Percentiles rank a stretch among this genome's conserved stretches.
These are phyloP conservation scores for Kazachstania martiniae DNA, from an alignment of 805 yeast genomes.

Conservation along the genomic window DNA sequence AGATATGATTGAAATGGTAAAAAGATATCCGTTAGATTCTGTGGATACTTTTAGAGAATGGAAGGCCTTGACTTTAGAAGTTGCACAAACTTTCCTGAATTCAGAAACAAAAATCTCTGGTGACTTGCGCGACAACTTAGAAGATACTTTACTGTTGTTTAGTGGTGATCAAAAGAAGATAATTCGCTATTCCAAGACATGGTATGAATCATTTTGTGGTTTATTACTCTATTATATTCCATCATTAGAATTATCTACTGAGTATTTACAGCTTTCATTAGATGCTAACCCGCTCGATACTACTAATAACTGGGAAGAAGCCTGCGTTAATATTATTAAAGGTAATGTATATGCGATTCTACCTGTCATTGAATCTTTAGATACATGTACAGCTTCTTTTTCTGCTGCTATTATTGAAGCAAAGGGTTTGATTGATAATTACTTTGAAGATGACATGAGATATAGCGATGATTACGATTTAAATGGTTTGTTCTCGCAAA, in stretches of 20 bases:
- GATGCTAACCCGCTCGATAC: constrained; percentile 28
- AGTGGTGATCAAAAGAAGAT: constrained; percentile 37
- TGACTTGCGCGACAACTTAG: constrained; percentile 23
- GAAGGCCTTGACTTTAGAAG: constrained; percentile 25
- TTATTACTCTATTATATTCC: constrained; percentile 54
- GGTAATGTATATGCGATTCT: constrained; percentile 48
- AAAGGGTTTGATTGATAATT: constrained; percentile 43
- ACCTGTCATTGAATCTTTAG: constrained; percentile 47
- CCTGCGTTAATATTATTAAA: constrained; percentile 45
- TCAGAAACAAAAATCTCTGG: constrained; percentile 16
- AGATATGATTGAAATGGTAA: constrained; percentile 27
- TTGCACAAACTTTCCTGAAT: constrained; percentile 17
- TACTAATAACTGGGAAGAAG: constrained; percentile 40
- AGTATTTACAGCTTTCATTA: constrained; percentile 32
- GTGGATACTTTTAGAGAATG: constrained; percentile 28
- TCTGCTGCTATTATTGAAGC: constrained; percentile 53
- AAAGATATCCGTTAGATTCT: constrained; percentile 28
- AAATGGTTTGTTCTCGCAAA: constrained; percentile 26
- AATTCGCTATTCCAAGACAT: constrained; percentile 38
- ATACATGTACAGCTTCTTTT: constrained; percentile 53
- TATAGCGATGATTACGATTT: no score
- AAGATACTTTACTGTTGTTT: constrained; percentile 25
- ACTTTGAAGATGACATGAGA: constrained; percentile 24
- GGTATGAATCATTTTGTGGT: constrained; percentile 60
- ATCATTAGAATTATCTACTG: constrained; percentile 31